Evolutionary conservation across 371 early-diverging fungal species (phyloP).

Genomic region (Synchytrium microbalum): DNA sequence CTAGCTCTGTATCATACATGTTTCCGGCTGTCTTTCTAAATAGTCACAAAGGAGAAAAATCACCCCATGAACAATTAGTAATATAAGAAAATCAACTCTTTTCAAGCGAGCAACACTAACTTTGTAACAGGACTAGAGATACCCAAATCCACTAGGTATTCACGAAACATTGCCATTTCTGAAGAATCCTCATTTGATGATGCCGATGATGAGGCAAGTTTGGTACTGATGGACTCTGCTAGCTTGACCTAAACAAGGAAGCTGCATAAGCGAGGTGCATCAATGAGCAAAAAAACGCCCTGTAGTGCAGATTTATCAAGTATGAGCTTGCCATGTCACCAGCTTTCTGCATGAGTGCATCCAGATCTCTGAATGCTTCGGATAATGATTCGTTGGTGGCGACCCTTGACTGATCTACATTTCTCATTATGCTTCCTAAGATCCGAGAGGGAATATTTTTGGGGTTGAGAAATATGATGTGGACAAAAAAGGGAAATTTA

Average conservation of each 20-base stretch:
- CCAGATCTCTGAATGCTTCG: constrained; percentile 78
- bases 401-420: constrained; percentile 49
- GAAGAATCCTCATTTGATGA: constrained; percentile 38
- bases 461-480: neutral
- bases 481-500: neutral
- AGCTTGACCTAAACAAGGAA: constrained; percentile 41
- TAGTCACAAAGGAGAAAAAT: no score
- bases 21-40: constrained; percentile 71
- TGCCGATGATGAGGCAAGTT: constrained; percentile 33
- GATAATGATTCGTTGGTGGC: constrained; percentile 59
- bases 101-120: constrained; percentile 29
- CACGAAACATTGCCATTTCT: constrained; percentile 42
- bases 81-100: neutral
- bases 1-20: constrained; percentile 73
- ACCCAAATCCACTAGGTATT: constrained; percentile 72
- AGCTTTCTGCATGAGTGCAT: constrained; percentile 76
- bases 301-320: constrained; percentile 22
- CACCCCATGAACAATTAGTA: neutral
- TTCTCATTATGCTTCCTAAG: constrained; percentile 65
- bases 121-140: constrained; percentile 81
- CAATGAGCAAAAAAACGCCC: constrained; percentile 14
- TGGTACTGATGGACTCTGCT: constrained; percentile 65
- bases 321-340: constrained; percentile 67
- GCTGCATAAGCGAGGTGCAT: no score
- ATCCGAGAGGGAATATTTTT: neutral